phyloP scores from a whole-genome alignment of 345 rosid species.

The Citrus glauca region DNA sequence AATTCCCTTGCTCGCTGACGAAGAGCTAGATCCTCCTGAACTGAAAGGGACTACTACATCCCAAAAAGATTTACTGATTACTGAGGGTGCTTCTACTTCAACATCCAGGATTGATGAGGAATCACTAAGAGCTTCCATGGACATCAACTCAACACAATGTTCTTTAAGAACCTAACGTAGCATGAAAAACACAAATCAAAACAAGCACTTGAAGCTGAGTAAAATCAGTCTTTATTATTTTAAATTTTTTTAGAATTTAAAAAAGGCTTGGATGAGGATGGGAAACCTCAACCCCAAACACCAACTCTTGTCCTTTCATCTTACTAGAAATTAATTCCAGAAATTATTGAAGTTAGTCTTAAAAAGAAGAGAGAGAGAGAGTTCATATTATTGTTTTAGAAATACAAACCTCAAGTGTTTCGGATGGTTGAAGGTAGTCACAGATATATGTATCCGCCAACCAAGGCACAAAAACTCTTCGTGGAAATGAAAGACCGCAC shows the following conservation, averaged over 20 bases:
- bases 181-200: background rate
- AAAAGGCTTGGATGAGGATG: no score
- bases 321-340: no score
- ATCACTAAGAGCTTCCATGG: constrained; percentile 58
- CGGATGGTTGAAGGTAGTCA: constrained; percentile 78
- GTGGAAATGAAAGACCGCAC: constrained; percentile 56
- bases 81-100: constrained; percentile 47
- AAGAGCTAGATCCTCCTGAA: constrained; percentile 19
- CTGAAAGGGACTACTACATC: constrained; percentile 35
- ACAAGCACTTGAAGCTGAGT: background rate
- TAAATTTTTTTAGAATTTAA: no score
- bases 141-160: constrained; percentile 78
- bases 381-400: background rate
- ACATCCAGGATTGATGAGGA: constrained; percentile 48
- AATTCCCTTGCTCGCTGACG: constrained; percentile 21
- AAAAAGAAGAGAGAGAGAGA: background rate
- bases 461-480: constrained; percentile 88
- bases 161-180: constrained; percentile 63
- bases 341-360: no score
- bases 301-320: no score
- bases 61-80: constrained; percentile 60
- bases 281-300: no score
- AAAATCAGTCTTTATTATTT: background rate
- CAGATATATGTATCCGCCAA: constrained; percentile 52
- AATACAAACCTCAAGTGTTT: constrained; percentile 67